Evolutionary conservation across 2,329 filamentous ascomycete genomes (phyloP), one percentile per base, ranked within the genome.

Genomic region (Xylaria sp.): DNA sequence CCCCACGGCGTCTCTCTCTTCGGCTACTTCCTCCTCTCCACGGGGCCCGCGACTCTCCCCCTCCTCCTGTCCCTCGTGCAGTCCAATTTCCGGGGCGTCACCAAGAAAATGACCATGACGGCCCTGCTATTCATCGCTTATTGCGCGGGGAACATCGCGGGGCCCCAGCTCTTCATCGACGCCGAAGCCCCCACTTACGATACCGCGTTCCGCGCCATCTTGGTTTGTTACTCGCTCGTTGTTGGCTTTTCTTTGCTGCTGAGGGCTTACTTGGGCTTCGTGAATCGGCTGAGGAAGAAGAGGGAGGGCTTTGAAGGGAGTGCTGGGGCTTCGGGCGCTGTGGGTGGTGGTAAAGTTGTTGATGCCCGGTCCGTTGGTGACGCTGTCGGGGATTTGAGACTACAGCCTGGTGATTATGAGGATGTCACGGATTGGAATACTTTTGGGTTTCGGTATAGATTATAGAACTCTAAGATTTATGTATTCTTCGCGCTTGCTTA

Each of bases 401-500:
- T 86, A 25, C 77, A 79, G 20, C 79, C 82, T 0, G 81, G 83
- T 63, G 84, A 86, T 67, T 86, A 87, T 66, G 86, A 88, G 23
- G 87, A 90, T 76, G 77, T 86, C 2, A 90, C 88, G 1, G 88
- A 90, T 73, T 89, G 86, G 85, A 83, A 88, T 46, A 88, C 83
- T 0, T 76, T 83, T 20, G 88, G 88, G 0, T 90, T 90, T 70
- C 83, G 87, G 51, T 90, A 90, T 77, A 83, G 88, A 34, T 74
- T 86, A 31, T 86, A 71, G 63, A 15, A 46, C 5, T 34, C 5
- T 7, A 28, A 7, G 12, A 58, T 56, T 1, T 5, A 18, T 46
- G 28, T 28, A 28, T 2, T 2, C 34, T 37, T 37, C 10, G 2
- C 34, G 34, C 28, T 28, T 28, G 4, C 28, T 2, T 28, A 28